Evolutionary conservation across 768 basidiomycete species (phyloP).

Genomic region (Phlebiopsis flavidoalba): DNA sequence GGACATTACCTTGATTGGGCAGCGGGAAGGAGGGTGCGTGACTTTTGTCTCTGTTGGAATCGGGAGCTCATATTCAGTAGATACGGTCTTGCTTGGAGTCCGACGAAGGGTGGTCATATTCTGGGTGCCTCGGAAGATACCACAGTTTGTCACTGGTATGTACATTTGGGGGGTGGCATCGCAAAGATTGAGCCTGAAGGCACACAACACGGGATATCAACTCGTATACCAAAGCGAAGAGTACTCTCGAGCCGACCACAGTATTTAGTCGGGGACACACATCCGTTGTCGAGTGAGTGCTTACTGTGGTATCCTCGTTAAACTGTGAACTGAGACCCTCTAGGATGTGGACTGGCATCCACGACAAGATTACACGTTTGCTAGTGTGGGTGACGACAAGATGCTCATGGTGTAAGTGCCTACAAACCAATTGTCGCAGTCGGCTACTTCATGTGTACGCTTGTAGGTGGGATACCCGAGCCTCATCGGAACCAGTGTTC

Average conservation of each 20-base stretch:
- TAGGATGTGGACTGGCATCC: conserved; percentile 98
- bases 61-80: conserved; percentile 31
- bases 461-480: conserved; percentile 87
- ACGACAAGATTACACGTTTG: conserved; percentile 76
- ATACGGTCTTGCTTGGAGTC: conserved; percentile 93
- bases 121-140: conserved; percentile 93
- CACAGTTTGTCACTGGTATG: conserved; percentile 91
- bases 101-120: conserved; percentile 74
- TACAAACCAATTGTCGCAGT: conserved; percentile 3
- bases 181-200: no score
- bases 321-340: conserved; percentile 3
- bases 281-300: conserved; percentile 78
- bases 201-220: conserved; percentile 76
- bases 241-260: conserved; percentile 76
- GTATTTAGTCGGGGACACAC: conserved; percentile 88
- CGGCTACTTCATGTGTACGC: not conserved
- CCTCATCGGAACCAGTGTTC: conserved; percentile 58
- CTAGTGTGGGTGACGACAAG: conserved; percentile 94
- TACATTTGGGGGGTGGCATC: not conserved
- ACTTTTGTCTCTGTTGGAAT: not conserved
- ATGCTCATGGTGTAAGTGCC: conserved; percentile 81
- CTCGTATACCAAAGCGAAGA: conserved; percentile 75
- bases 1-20: conserved; percentile 86
- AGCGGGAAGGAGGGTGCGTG: conserved; percentile 87
- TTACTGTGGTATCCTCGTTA: not conserved